phyloP scores from a whole-genome alignment of 805 yeast genomes.

The Starmera caribaea region DNA sequence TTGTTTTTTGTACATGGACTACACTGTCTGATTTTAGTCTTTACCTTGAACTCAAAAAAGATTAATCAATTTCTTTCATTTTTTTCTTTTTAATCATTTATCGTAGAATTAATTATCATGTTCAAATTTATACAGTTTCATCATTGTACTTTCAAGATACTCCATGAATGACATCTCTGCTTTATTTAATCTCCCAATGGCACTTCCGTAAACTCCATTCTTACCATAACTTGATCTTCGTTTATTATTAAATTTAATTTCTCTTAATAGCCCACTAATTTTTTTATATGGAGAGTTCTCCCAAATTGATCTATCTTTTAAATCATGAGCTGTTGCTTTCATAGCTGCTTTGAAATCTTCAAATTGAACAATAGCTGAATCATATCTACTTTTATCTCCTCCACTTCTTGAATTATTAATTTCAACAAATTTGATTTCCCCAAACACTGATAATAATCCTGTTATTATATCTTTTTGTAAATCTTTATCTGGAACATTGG shows the following conservation, averaged over 20 bases:
- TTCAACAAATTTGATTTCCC: constrained; percentile 7
- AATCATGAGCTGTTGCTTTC: constrained; percentile 9
- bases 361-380: constrained; percentile 10
- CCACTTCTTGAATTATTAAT: constrained; percentile 6
- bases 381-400: constrained; percentile 6
- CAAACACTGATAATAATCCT: constrained; percentile 17
- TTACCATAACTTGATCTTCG: background rate
- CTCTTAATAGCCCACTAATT: constrained; percentile 13
- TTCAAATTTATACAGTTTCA: background rate
- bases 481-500: constrained; percentile 9
- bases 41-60: too few relatives aligned
- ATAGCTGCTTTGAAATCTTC: constrained; percentile 4
- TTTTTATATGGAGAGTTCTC: constrained; percentile 12
- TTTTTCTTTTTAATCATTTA: too few relatives aligned
- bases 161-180: constrained; percentile 4
- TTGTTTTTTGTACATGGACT: too few relatives aligned
- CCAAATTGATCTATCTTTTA: constrained; percentile 8
- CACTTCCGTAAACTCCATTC: too few relatives aligned
- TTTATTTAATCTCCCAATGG: constrained; percentile 1
- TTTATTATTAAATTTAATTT: constrained; percentile 8
- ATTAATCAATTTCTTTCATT: background rate
- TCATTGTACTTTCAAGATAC: background rate
- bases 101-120: background rate
- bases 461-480: constrained; percentile 13
- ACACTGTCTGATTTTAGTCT: too few relatives aligned